phyloP scores from a whole-genome alignment of 75 land plant genomes.

The Selaginella tamariscina region DNA sequence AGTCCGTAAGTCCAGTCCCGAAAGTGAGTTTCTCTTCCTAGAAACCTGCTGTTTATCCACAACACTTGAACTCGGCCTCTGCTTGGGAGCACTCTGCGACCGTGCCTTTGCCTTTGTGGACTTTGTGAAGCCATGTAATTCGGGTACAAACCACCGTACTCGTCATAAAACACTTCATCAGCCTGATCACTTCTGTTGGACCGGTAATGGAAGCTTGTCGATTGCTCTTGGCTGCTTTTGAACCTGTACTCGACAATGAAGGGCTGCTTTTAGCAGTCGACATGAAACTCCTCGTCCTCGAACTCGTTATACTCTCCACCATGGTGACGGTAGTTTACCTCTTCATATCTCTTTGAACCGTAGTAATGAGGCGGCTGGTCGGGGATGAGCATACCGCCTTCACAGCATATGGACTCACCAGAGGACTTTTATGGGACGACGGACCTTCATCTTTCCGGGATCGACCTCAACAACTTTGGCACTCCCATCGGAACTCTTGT shows the following conservation, averaged over 20 bases:
- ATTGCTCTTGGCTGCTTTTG: conserved; percentile 1
- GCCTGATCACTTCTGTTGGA: conserved; percentile 43
- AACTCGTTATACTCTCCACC: not conserved
- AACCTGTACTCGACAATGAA: conserved; percentile 25
- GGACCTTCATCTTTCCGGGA: not conserved
- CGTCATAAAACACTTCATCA: conserved; percentile 29
- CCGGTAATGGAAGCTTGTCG: too few species aligned
- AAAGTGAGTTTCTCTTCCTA: conserved; percentile 14
- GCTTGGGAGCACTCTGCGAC: conserved; percentile 72
- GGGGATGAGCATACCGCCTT: not conserved
- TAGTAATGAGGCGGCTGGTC: not conserved
- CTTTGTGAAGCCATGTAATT: conserved; percentile 72
- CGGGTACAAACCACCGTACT: conserved; percentile 27
- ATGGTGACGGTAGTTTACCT: not conserved
- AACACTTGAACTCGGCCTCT: conserved; percentile 29
- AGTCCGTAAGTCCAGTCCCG: not conserved
- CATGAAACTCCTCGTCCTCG: conserved; percentile 5
- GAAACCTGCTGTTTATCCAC: conserved; percentile 24
- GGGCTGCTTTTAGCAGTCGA: conserved; percentile 4
- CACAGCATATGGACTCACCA: not conserved
- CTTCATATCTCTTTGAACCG: not conserved
- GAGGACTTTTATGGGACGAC: not conserved
- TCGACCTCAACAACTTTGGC: conserved; percentile 1
- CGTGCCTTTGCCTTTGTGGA: conserved; percentile 61
- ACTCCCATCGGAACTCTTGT: conserved; percentile 5